Evolutionary conservation across 2,329 filamentous ascomycete genomes (phyloP).

Genomic region (Ceratocystis huliohia): DNA sequence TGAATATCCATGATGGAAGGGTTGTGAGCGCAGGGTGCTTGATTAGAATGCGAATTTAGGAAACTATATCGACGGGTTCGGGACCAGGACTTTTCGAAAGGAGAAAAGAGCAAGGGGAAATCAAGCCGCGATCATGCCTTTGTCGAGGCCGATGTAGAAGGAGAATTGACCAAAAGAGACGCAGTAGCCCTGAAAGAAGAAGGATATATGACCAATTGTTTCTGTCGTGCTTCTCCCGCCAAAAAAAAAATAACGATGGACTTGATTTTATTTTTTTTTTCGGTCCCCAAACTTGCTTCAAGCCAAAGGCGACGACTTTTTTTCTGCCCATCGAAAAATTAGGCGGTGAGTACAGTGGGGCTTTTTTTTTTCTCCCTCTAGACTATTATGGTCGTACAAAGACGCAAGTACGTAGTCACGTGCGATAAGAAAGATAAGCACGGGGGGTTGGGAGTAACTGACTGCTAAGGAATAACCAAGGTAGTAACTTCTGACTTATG

Average conservation of each 20-base stretch:
- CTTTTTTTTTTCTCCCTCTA: not conserved
- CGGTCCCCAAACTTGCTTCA: slow-evolving; percentile 3
- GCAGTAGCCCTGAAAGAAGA: not conserved
- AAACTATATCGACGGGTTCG: not conserved
- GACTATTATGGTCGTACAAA: not conserved
- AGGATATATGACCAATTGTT: not conserved
- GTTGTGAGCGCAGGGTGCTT: not conserved
- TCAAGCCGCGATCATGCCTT: slow-evolving; percentile 10
- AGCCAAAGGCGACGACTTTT: slow-evolving; percentile 17
- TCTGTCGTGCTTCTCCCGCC: not conserved
- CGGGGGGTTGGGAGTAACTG: not conserved
- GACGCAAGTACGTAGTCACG: not conserved
- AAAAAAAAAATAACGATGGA: not conserved
- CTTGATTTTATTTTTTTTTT: not conserved
- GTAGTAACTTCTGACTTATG: not conserved
- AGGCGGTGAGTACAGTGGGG: slow-evolving; percentile 19
- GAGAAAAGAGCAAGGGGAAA: not conserved
- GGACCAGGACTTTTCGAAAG: not conserved
- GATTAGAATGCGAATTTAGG: not conserved
- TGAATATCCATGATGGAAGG: slow-evolving; percentile 70
- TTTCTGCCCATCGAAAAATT: slow-evolving; percentile 19
- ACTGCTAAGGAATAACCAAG: no score
- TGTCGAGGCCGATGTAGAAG: not conserved
- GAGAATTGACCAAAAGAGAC: not conserved
- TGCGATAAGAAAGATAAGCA: slow-evolving; percentile 8